Conservation (phyloP, 2,329 filamentous ascomycete genomes). For the Aureobasidium mangrovei region DNA sequence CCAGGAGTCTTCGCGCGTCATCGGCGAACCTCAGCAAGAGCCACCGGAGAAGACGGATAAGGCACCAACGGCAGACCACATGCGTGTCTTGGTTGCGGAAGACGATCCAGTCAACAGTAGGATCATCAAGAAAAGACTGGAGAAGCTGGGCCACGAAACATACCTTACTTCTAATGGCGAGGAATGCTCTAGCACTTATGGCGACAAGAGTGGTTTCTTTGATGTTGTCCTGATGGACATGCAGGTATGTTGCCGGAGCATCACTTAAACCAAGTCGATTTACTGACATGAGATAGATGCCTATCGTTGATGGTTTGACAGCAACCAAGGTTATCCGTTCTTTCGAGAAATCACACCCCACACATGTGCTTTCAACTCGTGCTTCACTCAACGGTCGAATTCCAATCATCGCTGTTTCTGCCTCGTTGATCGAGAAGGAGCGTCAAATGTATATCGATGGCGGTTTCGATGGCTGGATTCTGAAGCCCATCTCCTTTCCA, state of each 20-base stretch:
- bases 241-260: conserved; percentile 51
- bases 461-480: conserved; percentile 84
- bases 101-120: conserved; percentile 83
- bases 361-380: conserved; percentile 48
- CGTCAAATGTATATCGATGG: conserved; percentile 60
- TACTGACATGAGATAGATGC: conserved; percentile 55
- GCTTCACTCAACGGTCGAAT: conserved; percentile 56
- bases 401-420: conserved; percentile 80
- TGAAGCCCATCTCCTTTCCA: conserved; percentile 79
- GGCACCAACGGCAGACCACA: conserved; percentile 27
- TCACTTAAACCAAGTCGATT: background rate
- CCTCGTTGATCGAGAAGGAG: conserved; percentile 65
- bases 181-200: conserved; percentile 66
- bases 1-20: background rate
- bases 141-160: conserved; percentile 66
- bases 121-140: conserved; percentile 69
- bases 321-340: conserved; percentile 78
- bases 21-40: conserved; percentile 11
- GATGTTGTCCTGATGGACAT: conserved; percentile 89
- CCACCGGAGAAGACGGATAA: conserved; percentile 16
- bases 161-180: conserved; percentile 71
- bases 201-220: conserved; percentile 53
- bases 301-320: conserved; percentile 74
- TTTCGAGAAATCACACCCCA: conserved; percentile 50
- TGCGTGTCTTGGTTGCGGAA: conserved; percentile 70